Conservation (phyloP, 2,329 filamentous ascomycete species). For the Neofusicoccum cordaticola region DNA sequence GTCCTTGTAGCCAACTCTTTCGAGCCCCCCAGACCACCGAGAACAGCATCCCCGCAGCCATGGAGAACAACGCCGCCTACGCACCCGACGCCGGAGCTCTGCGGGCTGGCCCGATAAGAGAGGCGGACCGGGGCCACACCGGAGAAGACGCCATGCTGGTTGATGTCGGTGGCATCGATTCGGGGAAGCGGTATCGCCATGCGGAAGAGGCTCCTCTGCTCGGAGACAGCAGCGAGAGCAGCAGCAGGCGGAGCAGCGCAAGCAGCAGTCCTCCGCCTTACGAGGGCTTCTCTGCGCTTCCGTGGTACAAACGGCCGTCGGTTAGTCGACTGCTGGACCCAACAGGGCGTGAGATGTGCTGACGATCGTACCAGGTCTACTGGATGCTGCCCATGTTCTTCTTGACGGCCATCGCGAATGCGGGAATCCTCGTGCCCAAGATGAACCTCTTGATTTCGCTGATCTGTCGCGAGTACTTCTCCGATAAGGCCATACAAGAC, state of each 20-base stretch:
- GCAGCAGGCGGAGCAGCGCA: background rate
- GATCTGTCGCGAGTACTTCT: slow-evolving; percentile 79
- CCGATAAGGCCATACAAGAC: slow-evolving; percentile 46
- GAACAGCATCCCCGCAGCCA: slow-evolving; percentile 4
- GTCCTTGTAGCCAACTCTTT: background rate
- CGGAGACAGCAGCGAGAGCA: background rate
- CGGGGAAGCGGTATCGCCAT: background rate
- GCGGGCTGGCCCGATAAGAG: slow-evolving; percentile 6
- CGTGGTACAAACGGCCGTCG: slow-evolving; percentile 63
- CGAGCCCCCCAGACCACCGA: background rate
- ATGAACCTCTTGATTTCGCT: slow-evolving; percentile 82
- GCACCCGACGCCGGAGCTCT: slow-evolving; percentile 31
- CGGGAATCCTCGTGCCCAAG: slow-evolving; percentile 80
- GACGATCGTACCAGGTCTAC: slow-evolving; percentile 53
- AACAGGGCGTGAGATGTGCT: background rate
- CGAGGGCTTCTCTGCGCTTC: slow-evolving; percentile 57
- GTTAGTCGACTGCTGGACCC: slow-evolving; percentile 36
- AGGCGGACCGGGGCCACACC: slow-evolving; percentile 16
- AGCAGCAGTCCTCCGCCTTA: slow-evolving; percentile 6
- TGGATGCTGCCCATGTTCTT: slow-evolving; percentile 82
- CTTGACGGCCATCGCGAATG: slow-evolving; percentile 81
- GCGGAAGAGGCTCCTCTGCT: slow-evolving; percentile 10
- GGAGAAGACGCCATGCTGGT: slow-evolving; percentile 42
- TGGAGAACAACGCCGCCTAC: slow-evolving; percentile 27
- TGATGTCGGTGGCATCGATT: slow-evolving; percentile 48